phyloP scores from a whole-genome alignment of 441 rosid species.

The Pelargonium cotyledonis region DNA sequence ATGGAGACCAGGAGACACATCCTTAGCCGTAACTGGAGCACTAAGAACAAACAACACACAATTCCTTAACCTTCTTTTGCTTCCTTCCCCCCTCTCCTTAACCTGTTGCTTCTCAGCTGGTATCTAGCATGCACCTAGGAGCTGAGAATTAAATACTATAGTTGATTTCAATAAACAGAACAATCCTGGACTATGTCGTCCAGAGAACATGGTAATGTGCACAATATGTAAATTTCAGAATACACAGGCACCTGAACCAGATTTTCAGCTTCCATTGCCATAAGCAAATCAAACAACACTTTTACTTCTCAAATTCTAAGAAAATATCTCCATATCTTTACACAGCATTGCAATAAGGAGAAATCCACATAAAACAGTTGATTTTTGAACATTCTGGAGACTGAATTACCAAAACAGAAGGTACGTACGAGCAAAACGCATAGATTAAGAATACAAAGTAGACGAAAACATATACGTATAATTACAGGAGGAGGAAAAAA shows the following conservation, averaged over 20 bases:
- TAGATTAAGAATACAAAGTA: background rate
- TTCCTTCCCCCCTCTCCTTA: too few species aligned
- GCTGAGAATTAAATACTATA: background rate
- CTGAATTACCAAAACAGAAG: background rate
- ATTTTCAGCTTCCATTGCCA: background rate
- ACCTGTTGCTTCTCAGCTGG: too few species aligned
- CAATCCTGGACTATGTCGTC: background rate
- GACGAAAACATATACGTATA: background rate
- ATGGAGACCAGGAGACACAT: too few species aligned
- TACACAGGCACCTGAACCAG: background rate
- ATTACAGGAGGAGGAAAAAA: slow-evolving; percentile 6
- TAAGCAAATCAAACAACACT: background rate
- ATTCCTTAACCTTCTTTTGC: too few species aligned
- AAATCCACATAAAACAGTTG: background rate
- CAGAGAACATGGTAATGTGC: background rate
- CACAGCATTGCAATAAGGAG: background rate
- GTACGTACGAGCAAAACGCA: background rate
- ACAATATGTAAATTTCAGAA: background rate
- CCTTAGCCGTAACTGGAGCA: too few species aligned
- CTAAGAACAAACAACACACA: too few species aligned
- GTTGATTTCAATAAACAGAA: background rate
- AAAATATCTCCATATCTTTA: background rate
- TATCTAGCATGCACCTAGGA: too few species aligned
- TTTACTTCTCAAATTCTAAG: background rate
- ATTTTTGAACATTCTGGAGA: slow-evolving; percentile 1